Conservation (phyloP, 2,329 filamentous ascomycete genomes). For the Verticillium tricorpus region DNA sequence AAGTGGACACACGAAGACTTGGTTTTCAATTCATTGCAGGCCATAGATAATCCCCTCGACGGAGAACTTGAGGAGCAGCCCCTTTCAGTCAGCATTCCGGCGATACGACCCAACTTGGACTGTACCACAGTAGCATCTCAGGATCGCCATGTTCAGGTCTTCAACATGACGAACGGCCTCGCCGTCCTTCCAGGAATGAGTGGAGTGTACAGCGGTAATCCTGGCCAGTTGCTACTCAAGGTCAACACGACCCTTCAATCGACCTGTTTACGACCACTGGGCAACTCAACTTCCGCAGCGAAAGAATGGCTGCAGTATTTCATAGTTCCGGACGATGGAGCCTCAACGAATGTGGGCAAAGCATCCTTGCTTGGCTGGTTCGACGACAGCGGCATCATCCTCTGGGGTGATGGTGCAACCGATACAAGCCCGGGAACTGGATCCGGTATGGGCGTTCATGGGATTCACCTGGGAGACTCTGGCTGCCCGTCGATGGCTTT, state of each 20-base stretch:
- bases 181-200: slow-evolving; percentile 3
- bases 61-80: slow-evolving; percentile 5
- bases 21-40: slow-evolving; percentile 17
- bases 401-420: slow-evolving; percentile 15
- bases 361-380: slow-evolving; percentile 15
- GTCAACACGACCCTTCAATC: slow-evolving; percentile 15
- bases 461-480: neutral
- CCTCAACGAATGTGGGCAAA: slow-evolving; percentile 15
- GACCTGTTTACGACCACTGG: neutral
- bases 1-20: slow-evolving; percentile 25
- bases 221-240: slow-evolving; percentile 8
- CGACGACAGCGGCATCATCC: neutral
- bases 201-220: neutral
- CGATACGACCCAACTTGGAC: slow-evolving; percentile 14
- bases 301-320: slow-evolving; percentile 16
- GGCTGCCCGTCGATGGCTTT: slow-evolving; percentile 4
- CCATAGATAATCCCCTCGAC: slow-evolving; percentile 4
- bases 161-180: neutral
- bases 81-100: slow-evolving; percentile 12
- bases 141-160: neutral
- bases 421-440: slow-evolving; percentile 7
- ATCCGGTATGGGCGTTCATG: neutral
- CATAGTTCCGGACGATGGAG: slow-evolving; percentile 10
- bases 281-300: neutral
- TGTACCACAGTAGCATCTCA: slow-evolving; percentile 13